Percentiles rank a stretch among this genome's conserved stretches.
These are phyloP conservation scores for Pyronema omphalodes DNA, from an alignment of 495 filamentous ascomycete genomes.

Conservation along the genomic window DNA sequence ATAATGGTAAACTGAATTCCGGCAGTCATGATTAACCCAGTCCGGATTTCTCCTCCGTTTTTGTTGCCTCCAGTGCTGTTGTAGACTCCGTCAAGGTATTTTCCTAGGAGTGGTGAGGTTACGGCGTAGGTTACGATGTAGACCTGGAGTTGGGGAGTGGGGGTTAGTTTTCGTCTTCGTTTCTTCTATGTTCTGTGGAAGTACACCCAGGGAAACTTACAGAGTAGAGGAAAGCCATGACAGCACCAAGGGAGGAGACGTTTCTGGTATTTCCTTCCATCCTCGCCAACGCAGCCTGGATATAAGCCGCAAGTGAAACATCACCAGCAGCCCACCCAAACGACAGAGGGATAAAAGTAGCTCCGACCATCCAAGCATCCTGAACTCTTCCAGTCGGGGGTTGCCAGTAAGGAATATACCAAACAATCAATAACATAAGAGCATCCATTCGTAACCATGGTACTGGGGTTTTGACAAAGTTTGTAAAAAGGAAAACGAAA, in stretches of 20 bases:
- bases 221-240: constrained; percentile 33
- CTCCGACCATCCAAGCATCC: constrained; percentile 29
- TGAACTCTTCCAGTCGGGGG: constrained; percentile 18
- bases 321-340: constrained; percentile 33
- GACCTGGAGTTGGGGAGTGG: constrained; percentile 7
- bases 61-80: constrained; percentile 10
- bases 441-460: constrained; percentile 31
- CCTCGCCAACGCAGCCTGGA: constrained; percentile 28
- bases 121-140: constrained; percentile 31
- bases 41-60: constrained; percentile 12
- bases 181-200: no score
- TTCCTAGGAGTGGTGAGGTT: constrained; percentile 26
- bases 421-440: constrained; percentile 26
- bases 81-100: constrained; percentile 27
- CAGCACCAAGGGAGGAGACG: constrained; percentile 30
- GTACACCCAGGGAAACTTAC: no score
- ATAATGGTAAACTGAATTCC: constrained; percentile 31
- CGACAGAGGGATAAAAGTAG: constrained; percentile 29
- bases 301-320: constrained; percentile 30
- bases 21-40: constrained; percentile 22
- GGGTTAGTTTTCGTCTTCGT: no score
- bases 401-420: constrained; percentile 27
- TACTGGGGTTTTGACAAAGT: constrained; percentile 29
- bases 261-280: constrained; percentile 26
- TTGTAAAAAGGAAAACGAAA: constrained; percentile 28